These are phyloP conservation scores for Bipolaris victoriae DNA, from an alignment of 2,329 filamentous ascomycete species.

Conservation along the genomic window DNA sequence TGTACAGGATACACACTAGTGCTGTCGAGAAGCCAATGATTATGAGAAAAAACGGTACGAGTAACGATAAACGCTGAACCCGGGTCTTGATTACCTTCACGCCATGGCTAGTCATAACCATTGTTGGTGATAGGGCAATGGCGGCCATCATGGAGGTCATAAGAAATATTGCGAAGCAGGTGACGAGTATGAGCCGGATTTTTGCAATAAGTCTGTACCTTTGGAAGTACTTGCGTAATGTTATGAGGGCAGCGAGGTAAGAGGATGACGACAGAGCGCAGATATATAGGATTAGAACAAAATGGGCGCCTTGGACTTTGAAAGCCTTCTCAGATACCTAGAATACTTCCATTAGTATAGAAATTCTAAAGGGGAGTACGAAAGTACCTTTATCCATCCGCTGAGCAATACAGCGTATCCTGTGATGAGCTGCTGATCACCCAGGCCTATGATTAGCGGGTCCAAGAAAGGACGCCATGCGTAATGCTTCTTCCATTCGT, in stretches of 20 bases:
- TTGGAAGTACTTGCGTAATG: constrained; percentile 39
- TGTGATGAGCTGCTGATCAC: constrained; percentile 42
- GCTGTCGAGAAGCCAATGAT: too few relatives aligned
- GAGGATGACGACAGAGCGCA: constrained; percentile 41
- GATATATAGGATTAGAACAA: constrained; percentile 41
- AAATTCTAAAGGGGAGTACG: neutral
- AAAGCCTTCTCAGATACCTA: constrained; percentile 37
- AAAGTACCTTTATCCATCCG: constrained; percentile 38
- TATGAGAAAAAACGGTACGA: too few relatives aligned
- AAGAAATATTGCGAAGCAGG: too few relatives aligned
- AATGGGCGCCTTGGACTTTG: constrained; percentile 37
- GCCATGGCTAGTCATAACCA: too few relatives aligned
- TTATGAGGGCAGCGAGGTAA: constrained; percentile 41
- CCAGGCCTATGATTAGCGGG: constrained; percentile 41
- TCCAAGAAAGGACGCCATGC: constrained; percentile 41
- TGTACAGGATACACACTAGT: too few relatives aligned
- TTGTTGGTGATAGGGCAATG: too few relatives aligned
- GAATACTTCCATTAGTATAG: neutral
- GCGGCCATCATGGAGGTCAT: too few relatives aligned
- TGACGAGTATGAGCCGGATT: constrained; percentile 23
- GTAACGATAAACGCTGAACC: too few relatives aligned
- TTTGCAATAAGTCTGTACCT: constrained; percentile 39
- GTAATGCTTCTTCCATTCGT: constrained; percentile 39
- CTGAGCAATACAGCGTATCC: constrained; percentile 41
- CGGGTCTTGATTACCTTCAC: too few relatives aligned